Conservation (phyloP, 2,329 filamentous ascomycete species). For the Beauveria asiatica region DNA sequence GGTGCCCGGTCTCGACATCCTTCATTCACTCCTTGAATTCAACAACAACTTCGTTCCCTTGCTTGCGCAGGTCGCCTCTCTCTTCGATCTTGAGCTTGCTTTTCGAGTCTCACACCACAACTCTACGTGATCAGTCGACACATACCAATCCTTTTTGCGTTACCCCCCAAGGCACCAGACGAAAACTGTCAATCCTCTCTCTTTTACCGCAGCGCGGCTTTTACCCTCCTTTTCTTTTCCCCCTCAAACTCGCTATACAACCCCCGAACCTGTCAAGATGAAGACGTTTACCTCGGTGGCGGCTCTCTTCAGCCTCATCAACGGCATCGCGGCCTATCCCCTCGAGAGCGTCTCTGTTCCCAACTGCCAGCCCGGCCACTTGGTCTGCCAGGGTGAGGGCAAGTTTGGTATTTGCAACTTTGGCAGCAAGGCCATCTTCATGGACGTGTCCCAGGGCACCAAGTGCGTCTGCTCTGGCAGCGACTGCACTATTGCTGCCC, state of each 20-base stretch:
- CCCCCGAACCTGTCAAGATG: background rate
- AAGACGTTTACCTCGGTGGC: slow-evolving; percentile 4
- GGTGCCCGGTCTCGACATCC: slow-evolving; percentile 1
- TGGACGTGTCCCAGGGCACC: slow-evolving; percentile 7
- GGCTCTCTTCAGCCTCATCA: slow-evolving; percentile 10
- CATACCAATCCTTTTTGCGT: slow-evolving; percentile 1
- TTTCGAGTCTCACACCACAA: background rate
- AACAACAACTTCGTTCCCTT: background rate
- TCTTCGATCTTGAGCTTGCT: slow-evolving; percentile 1
- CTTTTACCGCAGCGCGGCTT: slow-evolving; percentile 1
- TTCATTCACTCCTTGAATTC: slow-evolving; percentile 6
- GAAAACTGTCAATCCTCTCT: background rate
- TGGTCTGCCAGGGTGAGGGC: slow-evolving; percentile 8
- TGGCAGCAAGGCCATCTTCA: slow-evolving; percentile 2
- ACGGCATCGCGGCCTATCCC: background rate
- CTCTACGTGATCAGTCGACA: background rate
- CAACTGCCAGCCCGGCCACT: background rate
- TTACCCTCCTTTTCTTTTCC: background rate
- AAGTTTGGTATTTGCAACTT: slow-evolving; percentile 9
- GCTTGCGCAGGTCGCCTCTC: slow-evolving; percentile 10
- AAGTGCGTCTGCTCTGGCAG: slow-evolving; percentile 11
- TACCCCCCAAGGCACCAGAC: background rate
- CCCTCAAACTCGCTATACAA: background rate
- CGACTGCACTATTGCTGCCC: slow-evolving; percentile 3
- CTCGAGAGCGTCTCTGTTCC: background rate